Base-by-base conservation (phyloP, 2,329 filamentous ascomycete genomes). In the Verticillium dahliae region DNA sequence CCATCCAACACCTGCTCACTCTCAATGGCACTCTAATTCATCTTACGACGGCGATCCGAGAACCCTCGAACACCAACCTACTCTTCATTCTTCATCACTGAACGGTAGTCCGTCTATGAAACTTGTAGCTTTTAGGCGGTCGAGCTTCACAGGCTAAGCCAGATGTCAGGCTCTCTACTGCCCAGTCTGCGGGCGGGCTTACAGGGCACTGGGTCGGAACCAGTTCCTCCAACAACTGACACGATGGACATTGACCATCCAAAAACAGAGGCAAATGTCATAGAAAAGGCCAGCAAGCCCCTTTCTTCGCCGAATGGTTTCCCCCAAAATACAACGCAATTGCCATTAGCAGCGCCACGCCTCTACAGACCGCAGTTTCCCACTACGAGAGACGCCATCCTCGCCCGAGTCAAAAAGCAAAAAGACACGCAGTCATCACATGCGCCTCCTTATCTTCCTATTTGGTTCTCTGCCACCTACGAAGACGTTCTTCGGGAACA, bases 401-500 rank as follows among this genome's bases (percentile, higher is more conserved):
- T 50, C 15, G 45, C 45, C 2, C n/a, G 45, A 50, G 45, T 18
- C 45, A 50, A 18, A 15, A 50, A 27, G 9, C n/a, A n/a, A 9
- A 9, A n/a, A 22, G 45, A 22, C n/a, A 6, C 11, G 45, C 7
- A 10, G 4, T 22, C 45, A 27, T 22, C 45, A 22, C 9, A n/a
- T 4, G 45, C n/a, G n/a, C n/a, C 9, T 50, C 1, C n/a, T 2
- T n/a, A n/a, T 50, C 45, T 27, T 11, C 18, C 45, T 9, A 50
- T 18, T 4, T 50, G 45, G 45, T 50, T 50, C 4, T 50, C 45
- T 4, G 56, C 57, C 18, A 61, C 60, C 18, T 60, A 63, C 13
- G 61, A 67, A n/a, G 59, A 61, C 14, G 56, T 57, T 27, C 57
- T 61, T 38, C 61, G 63, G n/a, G 6, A 50, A 50, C 45, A 50